These are phyloP conservation scores for Lecanicillium sp. DNA, from an alignment of 2,329 filamentous ascomycete species.

Conservation along the genomic window DNA sequence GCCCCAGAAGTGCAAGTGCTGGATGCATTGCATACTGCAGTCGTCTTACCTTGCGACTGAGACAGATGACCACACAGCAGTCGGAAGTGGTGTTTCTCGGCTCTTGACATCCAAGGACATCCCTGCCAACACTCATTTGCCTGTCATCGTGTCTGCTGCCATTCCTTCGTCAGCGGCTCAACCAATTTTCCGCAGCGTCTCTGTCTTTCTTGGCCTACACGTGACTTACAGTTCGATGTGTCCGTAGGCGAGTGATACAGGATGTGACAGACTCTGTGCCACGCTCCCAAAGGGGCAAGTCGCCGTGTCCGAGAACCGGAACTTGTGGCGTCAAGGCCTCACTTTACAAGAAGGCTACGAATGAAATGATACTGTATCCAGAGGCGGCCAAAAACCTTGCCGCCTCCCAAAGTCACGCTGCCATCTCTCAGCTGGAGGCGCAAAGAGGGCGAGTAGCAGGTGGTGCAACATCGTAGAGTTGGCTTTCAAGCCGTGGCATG, in stretches of 20 bases:
- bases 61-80: too few species aligned
- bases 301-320: slow-evolving; percentile 2
- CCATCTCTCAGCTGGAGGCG: neutral
- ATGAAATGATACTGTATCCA: too few species aligned
- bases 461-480: neutral
- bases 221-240: neutral
- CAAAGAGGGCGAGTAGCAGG: neutral
- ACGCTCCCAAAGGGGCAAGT: neutral
- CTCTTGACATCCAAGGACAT: too few species aligned
- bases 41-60: neutral
- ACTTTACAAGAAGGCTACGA: neutral
- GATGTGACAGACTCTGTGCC: neutral
- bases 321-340: neutral
- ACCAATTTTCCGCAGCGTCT: slow-evolving; percentile 1
- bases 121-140: too few species aligned
- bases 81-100: too few species aligned
- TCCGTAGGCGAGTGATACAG: neutral
- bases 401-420: slow-evolving; percentile 3
- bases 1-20: neutral
- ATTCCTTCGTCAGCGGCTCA: neutral
- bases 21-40: slow-evolving; percentile 1
- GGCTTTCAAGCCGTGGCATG: neutral
- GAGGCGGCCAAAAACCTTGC: neutral
- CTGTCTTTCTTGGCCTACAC: neutral
- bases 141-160: too few species aligned